These are phyloP conservation scores for Lineolata rhizophorae DNA, from an alignment of 495 filamentous ascomycete genomes.

Conservation along the genomic window DNA sequence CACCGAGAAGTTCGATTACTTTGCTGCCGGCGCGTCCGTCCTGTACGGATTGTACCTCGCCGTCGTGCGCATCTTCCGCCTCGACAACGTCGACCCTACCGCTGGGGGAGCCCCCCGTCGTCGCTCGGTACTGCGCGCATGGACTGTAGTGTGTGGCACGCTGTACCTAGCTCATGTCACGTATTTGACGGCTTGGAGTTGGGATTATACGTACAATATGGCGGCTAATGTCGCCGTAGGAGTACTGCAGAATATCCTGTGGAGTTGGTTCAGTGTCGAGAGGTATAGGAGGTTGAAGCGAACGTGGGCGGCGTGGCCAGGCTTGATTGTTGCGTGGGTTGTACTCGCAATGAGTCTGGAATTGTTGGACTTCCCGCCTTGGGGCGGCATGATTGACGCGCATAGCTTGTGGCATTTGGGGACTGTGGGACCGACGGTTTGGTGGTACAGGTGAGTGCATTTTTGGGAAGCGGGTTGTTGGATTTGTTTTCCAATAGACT, in stretches of 20 bases:
- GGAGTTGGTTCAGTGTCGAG: slow-evolving; percentile 61
- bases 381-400: slow-evolving; percentile 67
- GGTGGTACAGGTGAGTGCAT: slow-evolving; percentile 94
- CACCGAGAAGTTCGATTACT: slow-evolving; percentile 93
- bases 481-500: no score
- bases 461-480: no score
- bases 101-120: background rate
- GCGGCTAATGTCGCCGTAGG: slow-evolving; percentile 73
- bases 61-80: slow-evolving; percentile 55
- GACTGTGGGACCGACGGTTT: slow-evolving; percentile 67
- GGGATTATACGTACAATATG: slow-evolving; percentile 98
- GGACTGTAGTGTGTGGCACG: slow-evolving; percentile 47
- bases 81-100: slow-evolving; percentile 34
- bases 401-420: slow-evolving; percentile 93
- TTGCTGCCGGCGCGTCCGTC: slow-evolving; percentile 76
- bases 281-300: slow-evolving; percentile 46
- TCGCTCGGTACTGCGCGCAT: slow-evolving; percentile 36
- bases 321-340: slow-evolving; percentile 81
- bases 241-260: slow-evolving; percentile 58
- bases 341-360: slow-evolving; percentile 88
- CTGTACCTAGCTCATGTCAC: slow-evolving; percentile 59
- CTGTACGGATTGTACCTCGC: slow-evolving; percentile 79
- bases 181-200: slow-evolving; percentile 66
- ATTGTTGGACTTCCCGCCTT: slow-evolving; percentile 77
- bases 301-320: slow-evolving; percentile 76